These are phyloP conservation scores for Coprinopsis strossmayeri DNA, from an alignment of 768 basidiomycete genomes.

Conservation along the genomic window DNA sequence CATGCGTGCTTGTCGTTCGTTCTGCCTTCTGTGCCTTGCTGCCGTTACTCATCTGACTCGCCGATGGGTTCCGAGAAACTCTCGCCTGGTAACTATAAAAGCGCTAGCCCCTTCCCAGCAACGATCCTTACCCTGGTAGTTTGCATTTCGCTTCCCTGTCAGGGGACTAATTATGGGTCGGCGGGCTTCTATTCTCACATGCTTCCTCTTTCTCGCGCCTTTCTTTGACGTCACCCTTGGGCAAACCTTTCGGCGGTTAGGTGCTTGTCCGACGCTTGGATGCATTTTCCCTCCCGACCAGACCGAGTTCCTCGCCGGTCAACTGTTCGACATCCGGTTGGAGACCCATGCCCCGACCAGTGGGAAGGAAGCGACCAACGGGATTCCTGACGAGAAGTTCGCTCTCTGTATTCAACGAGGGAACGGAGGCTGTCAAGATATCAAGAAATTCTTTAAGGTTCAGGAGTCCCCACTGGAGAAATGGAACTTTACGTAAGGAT, in stretches of 20 bases:
- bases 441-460: conserved; percentile 29
- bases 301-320: conserved; percentile 35
- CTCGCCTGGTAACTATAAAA: no score
- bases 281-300: conserved; percentile 40
- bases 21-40: no score
- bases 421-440: conserved; percentile 26
- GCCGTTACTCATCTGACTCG: no score
- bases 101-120: no score
- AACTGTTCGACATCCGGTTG: conserved; percentile 35
- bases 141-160: no score
- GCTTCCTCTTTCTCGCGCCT: not conserved
- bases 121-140: no score
- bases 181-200: no score
- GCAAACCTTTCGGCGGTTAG: conserved; percentile 34
- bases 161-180: no score
- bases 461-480: conserved; percentile 27
- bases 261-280: conserved; percentile 33
- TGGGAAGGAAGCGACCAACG: conserved; percentile 29
- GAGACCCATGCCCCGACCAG: conserved; percentile 38
- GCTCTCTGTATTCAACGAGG: conserved; percentile 31
- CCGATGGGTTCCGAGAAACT: no score
- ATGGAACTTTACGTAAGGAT: conserved; percentile 32
- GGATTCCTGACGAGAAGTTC: conserved; percentile 33
- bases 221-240: conserved; percentile 18
- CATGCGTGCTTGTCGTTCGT: no score